phyloP scores from a whole-genome alignment of 768 basidiomycete species.

The Nidula microcarpa region DNA sequence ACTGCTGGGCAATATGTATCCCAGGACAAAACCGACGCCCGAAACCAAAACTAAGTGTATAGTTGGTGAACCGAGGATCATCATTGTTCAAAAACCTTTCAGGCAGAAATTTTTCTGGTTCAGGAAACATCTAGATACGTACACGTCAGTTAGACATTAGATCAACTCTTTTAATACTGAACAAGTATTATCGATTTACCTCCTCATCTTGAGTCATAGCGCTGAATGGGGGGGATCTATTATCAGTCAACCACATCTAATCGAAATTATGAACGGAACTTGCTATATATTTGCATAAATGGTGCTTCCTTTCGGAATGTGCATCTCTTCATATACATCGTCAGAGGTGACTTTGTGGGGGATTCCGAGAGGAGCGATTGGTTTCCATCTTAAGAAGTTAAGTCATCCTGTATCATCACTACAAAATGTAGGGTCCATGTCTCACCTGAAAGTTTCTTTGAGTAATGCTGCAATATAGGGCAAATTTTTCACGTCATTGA shows the following conservation, averaged over 20 bases:
- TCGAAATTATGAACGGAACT: slow-evolving; percentile 3
- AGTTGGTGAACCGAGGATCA: neutral
- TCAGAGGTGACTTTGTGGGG: slow-evolving; percentile 30
- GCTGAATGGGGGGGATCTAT: slow-evolving; percentile 4
- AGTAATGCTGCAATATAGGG: slow-evolving; percentile 20
- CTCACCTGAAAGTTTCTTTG: slow-evolving; percentile 16
- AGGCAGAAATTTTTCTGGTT: neutral
- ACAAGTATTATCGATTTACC: slow-evolving; percentile 2
- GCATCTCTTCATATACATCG: slow-evolving; percentile 30
- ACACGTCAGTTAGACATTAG: neutral
- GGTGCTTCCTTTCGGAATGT: slow-evolving; percentile 31
- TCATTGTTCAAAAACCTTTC: neutral
- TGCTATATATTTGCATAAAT: slow-evolving; percentile 19
- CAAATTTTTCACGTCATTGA: slow-evolving; percentile 21
- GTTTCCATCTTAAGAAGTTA: slow-evolving; percentile 17
- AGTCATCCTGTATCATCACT: neutral
- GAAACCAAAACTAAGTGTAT: neutral
- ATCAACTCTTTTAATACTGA: neutral
- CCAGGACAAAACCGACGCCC: neutral
- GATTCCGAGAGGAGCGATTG: slow-evolving; percentile 22
- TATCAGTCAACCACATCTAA: neutral
- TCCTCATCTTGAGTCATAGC: slow-evolving; percentile 18
- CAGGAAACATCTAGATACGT: neutral
- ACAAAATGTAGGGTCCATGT: neutral
- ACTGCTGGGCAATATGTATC: neutral